Percentiles rank a stretch among this genome's conserved stretches.
phyloP scores from a whole-genome alignment of 1,284 basidiomycete genomes.

The Ceratobasidium sp. region DNA sequence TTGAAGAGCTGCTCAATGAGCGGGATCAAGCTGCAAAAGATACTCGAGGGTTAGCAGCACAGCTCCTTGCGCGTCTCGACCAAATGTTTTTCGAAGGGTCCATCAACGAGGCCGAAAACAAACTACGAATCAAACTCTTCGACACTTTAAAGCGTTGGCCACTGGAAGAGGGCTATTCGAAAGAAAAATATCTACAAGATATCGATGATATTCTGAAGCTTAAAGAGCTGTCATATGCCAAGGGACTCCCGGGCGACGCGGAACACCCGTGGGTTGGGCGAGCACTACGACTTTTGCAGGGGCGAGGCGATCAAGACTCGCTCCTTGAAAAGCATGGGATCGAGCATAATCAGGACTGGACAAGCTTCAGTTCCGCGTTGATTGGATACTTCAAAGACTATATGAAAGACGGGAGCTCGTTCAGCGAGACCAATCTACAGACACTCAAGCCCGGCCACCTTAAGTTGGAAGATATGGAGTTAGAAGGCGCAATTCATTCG shows the following conservation, averaged over 20 bases:
- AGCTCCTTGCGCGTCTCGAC: conserved; percentile 8
- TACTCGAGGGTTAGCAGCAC: not conserved
- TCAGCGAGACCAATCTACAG: no score
- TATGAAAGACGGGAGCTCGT: no score
- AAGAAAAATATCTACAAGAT: no score
- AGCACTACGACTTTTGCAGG: no score
- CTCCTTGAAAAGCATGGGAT: no score
- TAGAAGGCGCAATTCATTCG: conserved; percentile 24
- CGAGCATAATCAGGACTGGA: no score
- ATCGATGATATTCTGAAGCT: not conserved
- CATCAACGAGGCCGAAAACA: not conserved
- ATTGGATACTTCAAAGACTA: no score
- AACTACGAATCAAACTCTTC: not conserved
- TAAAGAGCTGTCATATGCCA: no score
- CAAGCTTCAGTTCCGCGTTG: not conserved
- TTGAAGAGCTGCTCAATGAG: not conserved
- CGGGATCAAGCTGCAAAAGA: not conserved
- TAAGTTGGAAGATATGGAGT: no score
- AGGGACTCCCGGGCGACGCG: not conserved
- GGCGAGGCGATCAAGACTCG: no score
- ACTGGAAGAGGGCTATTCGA: no score
- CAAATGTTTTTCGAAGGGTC: conserved; percentile 32
- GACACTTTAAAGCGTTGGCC: not conserved
- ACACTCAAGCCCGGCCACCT: no score
- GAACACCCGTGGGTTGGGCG: conserved; percentile 6